These are phyloP conservation scores for Lolium perenne DNA, from an alignment of 176 grass and related monocot species.

Conservation along the genomic window DNA sequence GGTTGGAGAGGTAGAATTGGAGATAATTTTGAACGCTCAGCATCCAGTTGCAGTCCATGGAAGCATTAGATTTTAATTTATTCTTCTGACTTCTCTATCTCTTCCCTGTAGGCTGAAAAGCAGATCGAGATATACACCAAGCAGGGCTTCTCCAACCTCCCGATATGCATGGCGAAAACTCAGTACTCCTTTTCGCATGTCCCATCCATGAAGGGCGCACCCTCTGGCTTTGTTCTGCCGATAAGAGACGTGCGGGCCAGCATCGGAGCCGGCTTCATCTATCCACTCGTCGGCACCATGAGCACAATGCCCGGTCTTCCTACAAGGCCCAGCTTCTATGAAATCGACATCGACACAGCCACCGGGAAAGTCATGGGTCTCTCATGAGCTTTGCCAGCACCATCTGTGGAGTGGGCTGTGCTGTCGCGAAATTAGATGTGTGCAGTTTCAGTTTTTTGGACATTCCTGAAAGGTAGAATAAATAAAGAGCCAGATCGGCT, in stretches of 20 bases:
- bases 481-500: slow-evolving; percentile 3
- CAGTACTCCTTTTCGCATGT: slow-evolving; percentile 96
- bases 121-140: slow-evolving; percentile 95
- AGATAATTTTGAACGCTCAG: not conserved
- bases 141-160: slow-evolving; percentile 91
- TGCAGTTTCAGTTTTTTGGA: slow-evolving; percentile 14
- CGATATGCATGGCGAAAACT: slow-evolving; percentile 98
- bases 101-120: slow-evolving; percentile 70
- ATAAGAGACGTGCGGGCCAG: slow-evolving; percentile 93
- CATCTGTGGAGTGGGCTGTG: not conserved
- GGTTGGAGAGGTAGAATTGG: not conserved
- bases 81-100: slow-evolving; percentile 18
- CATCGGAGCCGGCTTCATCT: slow-evolving; percentile 94
- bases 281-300: slow-evolving; percentile 91
- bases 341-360: slow-evolving; percentile 79
- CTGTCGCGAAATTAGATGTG: not conserved
- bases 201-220: slow-evolving; percentile 78
- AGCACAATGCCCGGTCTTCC: slow-evolving; percentile 97
- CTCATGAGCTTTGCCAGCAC: slow-evolving; percentile 43
- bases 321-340: slow-evolving; percentile 92
- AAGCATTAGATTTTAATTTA: not conserved
- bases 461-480: slow-evolving; percentile 39
- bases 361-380: slow-evolving; percentile 79
- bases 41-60: not conserved
- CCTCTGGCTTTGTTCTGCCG: slow-evolving; percentile 65